These are phyloP conservation scores for Colletotrichum navitas DNA, from an alignment of 2,329 filamentous ascomycete species.

Conservation along the genomic window DNA sequence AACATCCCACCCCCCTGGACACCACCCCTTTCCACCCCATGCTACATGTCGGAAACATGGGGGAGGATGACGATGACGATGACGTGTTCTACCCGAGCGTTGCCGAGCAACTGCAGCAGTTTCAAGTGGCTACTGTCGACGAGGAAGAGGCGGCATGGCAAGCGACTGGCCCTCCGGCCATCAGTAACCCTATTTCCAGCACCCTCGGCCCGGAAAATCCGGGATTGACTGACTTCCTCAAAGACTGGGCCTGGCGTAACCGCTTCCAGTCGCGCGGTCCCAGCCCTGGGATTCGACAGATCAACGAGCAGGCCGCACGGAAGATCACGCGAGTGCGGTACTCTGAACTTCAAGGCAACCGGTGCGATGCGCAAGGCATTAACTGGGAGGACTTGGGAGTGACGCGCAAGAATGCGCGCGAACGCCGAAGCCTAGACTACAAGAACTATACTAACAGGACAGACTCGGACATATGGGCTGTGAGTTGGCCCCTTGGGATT, in stretches of 20 bases:
- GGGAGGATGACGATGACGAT: conserved; percentile 30
- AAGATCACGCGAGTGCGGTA: conserved; percentile 47
- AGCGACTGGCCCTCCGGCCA: conserved; percentile 27
- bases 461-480: conserved; percentile 61
- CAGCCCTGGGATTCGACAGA: conserved; percentile 50
- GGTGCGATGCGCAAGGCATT: conserved; percentile 70
- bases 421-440: conserved; percentile 62
- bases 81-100: conserved; percentile 23
- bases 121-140: conserved; percentile 18
- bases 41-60: conserved; percentile 30
- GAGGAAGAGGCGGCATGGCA: conserved; percentile 37
- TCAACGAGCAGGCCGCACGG: conserved; percentile 49
- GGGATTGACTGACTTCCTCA: conserved; percentile 63
- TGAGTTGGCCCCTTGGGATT: conserved; percentile 51
- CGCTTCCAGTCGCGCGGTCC: conserved; percentile 40
- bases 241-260: conserved; percentile 58
- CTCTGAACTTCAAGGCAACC: conserved; percentile 66
- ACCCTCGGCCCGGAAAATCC: conserved; percentile 64
- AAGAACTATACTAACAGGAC: conserved; percentile 69
- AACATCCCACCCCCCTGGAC: conserved; percentile 35
- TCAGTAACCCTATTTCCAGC: conserved; percentile 47
- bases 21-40: conserved; percentile 38
- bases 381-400: conserved; percentile 68
- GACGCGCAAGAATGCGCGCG: conserved; percentile 61
- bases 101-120: conserved; percentile 31